Evolutionary conservation across 306 rosid genomes (phyloP).

Genomic region (Fragaria ananassa): DNA sequence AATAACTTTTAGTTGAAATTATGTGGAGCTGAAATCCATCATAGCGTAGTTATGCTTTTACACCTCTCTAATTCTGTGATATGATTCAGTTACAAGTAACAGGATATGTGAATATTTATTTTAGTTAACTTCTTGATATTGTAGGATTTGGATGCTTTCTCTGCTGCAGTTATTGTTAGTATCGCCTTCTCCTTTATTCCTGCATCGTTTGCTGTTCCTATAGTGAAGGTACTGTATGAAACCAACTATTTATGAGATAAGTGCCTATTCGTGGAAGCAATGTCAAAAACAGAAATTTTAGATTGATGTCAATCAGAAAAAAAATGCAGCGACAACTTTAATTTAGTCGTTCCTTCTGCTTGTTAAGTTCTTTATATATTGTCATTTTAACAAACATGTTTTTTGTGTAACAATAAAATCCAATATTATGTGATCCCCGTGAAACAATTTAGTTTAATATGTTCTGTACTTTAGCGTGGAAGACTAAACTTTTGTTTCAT

Average conservation of each 20-base stretch:
- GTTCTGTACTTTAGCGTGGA: slow-evolving; percentile 21
- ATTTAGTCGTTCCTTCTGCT: neutral
- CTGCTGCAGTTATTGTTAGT: slow-evolving; percentile 81
- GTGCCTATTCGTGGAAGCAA: neutral
- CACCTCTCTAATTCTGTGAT: neutral
- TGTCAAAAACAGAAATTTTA: neutral
- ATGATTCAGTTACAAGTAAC: neutral
- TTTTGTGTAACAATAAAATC: neutral
- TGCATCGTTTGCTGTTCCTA: slow-evolving; percentile 88
- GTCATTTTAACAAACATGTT: neutral
- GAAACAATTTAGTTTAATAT: neutral
- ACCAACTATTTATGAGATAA: slow-evolving; percentile 5
- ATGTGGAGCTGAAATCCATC: neutral
- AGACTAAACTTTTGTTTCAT: slow-evolving; percentile 23
- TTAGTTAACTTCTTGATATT: slow-evolving; percentile 23
- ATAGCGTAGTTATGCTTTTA: neutral
- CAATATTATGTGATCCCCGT: neutral
- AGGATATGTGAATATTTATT: neutral
- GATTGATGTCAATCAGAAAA: neutral
- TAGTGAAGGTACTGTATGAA: slow-evolving; percentile 72
- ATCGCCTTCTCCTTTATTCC: slow-evolving; percentile 95
- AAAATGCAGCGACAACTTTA: neutral
- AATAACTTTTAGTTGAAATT: neutral
- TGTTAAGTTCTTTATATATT: neutral
- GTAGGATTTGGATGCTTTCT: slow-evolving; percentile 97